Percentiles rank a stretch among this genome's conserved stretches.
phyloP scores from a whole-genome alignment of 805 yeast species.

The Candida khao-thaluensis region DNA sequence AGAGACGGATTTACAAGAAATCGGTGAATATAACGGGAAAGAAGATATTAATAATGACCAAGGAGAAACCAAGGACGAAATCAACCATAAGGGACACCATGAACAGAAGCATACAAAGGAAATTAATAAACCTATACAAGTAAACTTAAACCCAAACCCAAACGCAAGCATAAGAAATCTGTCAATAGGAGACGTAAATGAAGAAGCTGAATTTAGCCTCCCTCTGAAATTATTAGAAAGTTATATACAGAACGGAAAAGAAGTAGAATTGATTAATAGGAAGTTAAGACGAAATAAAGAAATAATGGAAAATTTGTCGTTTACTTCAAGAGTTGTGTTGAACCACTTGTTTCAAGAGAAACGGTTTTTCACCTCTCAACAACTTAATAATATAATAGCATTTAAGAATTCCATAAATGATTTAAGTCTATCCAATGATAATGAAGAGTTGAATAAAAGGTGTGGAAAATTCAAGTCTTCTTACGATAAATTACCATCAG shows the following conservation, averaged over 20 bases:
- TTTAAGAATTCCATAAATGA: constrained; percentile 5
- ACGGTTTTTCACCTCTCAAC: background rate
- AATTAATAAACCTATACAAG: background rate
- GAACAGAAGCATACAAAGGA: background rate
- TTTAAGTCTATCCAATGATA: background rate
- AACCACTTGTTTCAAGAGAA: constrained; percentile 2
- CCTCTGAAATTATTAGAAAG: too few relatives aligned
- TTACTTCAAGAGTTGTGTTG: background rate
- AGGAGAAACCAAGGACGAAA: background rate
- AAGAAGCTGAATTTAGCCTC: too few relatives aligned
- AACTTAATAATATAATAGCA: constrained; percentile 1
- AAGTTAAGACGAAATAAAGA: background rate
- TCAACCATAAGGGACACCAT: too few relatives aligned
- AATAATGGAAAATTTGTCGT: background rate
- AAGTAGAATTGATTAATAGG: background rate
- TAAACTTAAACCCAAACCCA: background rate
- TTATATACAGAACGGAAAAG: too few relatives aligned
- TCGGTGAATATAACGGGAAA: too few relatives aligned
- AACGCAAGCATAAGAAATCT: too few relatives aligned
- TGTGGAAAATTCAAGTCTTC: background rate
- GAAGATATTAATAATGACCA: background rate
- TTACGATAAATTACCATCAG: background rate
- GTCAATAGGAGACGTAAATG: too few relatives aligned
- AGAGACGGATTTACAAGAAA: too few relatives aligned
- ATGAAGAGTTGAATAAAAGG: background rate